phyloP scores from a whole-genome alignment of 805 yeast genomes.

The Gaillardinia entomophila region DNA sequence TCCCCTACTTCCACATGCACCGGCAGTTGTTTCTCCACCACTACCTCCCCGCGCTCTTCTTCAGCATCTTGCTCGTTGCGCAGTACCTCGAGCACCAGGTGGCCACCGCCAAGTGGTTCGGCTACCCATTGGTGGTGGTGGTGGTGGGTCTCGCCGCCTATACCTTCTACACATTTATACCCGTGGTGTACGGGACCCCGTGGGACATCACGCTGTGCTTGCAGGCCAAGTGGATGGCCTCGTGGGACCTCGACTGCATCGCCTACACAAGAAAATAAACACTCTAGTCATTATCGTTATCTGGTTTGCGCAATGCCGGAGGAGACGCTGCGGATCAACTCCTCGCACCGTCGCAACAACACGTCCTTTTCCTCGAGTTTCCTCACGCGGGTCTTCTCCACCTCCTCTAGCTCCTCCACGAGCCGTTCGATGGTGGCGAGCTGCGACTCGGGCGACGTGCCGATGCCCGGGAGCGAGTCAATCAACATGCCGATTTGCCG shows the following conservation, averaged over 20 bases:
- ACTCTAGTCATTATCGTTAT: background rate
- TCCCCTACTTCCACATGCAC: constrained; percentile 46
- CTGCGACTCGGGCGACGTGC: constrained; percentile 74
- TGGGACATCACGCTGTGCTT: constrained; percentile 43
- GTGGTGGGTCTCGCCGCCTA: constrained; percentile 12
- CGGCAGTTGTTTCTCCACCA: constrained; percentile 39
- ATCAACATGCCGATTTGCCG: constrained; percentile 82
- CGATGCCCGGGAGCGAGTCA: constrained; percentile 89
- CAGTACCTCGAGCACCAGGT: constrained; percentile 40
- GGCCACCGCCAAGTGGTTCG: constrained; percentile 18
- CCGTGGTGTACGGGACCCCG: constrained; percentile 40
- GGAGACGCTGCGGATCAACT: constrained; percentile 56
- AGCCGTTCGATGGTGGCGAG: constrained; percentile 55
- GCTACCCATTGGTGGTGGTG: constrained; percentile 15
- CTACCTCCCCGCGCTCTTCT: constrained; percentile 47
- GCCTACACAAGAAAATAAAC: constrained; percentile 9
- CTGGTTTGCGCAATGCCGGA: constrained; percentile 46
- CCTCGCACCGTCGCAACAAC: constrained; percentile 57
- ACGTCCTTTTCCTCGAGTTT: constrained; percentile 62
- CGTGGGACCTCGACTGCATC: constrained; percentile 43
- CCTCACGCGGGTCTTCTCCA: constrained; percentile 52
- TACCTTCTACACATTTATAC: constrained; percentile 25
- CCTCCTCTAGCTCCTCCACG: constrained; percentile 53
- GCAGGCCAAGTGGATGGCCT: constrained; percentile 23
- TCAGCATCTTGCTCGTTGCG: constrained; percentile 40